Percentiles rank a stretch among this genome's conserved stretches.
phyloP scores from a whole-genome alignment of 2,329 filamentous ascomycete species.

The Rutstroemia sp. region DNA sequence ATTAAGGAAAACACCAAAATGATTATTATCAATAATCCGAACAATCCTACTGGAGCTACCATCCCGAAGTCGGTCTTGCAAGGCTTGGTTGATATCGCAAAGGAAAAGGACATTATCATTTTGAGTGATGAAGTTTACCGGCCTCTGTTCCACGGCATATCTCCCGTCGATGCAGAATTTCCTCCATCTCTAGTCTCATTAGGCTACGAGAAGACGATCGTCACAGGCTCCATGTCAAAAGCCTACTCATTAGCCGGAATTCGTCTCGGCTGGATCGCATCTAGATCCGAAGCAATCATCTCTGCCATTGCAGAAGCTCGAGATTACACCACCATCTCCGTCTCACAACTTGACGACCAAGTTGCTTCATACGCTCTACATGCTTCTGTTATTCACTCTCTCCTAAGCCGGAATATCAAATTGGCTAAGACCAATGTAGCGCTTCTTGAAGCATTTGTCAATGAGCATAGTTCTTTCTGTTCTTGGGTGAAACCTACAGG shows the following conservation, averaged over 20 bases:
- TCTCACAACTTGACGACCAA: conserved; percentile 74
- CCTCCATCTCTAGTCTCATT: conserved; percentile 65
- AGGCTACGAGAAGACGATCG: conserved; percentile 62
- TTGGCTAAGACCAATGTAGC: conserved; percentile 62
- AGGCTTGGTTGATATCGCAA: conserved; percentile 56
- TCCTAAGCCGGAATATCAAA: conserved; percentile 56
- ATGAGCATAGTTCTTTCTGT: conserved; percentile 54
- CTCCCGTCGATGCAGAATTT: conserved; percentile 34
- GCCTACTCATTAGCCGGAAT: conserved; percentile 78
- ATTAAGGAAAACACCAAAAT: conserved; percentile 66
- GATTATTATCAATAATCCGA: conserved; percentile 66
- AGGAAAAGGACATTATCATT: conserved; percentile 55
- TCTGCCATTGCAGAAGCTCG: conserved; percentile 55
- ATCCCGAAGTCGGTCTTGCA: conserved; percentile 55
- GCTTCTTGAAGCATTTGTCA: conserved; percentile 60
- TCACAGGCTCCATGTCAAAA: conserved; percentile 78
- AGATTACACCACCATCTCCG: conserved; percentile 81
- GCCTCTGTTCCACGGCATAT: conserved; percentile 61
- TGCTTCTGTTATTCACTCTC: conserved; percentile 51
- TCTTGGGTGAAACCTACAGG: conserved; percentile 69
- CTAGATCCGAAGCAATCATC: conserved; percentile 53
- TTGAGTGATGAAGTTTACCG: conserved; percentile 78
- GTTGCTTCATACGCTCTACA: conserved; percentile 70
- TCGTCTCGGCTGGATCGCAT: conserved; percentile 76
- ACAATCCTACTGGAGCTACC: conserved; percentile 73